phyloP scores from a whole-genome alignment of 306 rosid species.

The Castanopsis chinensis region DNA sequence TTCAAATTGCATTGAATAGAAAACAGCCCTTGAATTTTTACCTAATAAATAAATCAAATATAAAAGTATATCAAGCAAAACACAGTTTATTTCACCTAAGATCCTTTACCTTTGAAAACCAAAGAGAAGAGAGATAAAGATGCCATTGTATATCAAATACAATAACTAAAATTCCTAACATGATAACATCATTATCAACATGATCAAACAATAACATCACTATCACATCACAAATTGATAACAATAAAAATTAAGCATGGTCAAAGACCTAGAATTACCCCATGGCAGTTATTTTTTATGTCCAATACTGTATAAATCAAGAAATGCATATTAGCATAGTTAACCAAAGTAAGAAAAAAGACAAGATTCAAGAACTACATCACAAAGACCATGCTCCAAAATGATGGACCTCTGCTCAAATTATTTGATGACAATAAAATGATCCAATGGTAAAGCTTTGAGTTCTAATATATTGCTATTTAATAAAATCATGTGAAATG shows the following conservation, averaged over 20 bases:
- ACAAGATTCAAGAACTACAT: not conserved
- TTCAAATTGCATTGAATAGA: constrained; percentile 17
- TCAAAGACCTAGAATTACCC: not conserved
- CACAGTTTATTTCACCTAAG: not conserved
- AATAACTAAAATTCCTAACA: not conserved
- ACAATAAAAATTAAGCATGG: not conserved
- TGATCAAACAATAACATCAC: not conserved
- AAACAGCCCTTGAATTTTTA: constrained; percentile 1
- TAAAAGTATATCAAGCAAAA: not conserved
- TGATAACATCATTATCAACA: not conserved
- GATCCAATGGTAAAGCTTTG: not conserved
- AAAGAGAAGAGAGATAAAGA: not conserved
- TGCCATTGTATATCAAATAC: not conserved
- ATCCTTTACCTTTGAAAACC: not conserved
- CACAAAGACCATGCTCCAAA: not conserved
- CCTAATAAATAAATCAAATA: not conserved
- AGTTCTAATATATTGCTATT: not conserved
- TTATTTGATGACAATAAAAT: not conserved
- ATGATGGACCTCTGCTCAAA: too few species aligned
- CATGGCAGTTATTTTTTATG: not conserved
- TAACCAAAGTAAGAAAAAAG: not conserved
- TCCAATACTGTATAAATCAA: not conserved
- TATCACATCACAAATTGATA: not conserved
- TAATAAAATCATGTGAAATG: not conserved
- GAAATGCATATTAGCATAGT: not conserved